Base-by-base conservation (phyloP, 2,329 filamentous ascomycete species). In the Helotiales sp. region DNA sequence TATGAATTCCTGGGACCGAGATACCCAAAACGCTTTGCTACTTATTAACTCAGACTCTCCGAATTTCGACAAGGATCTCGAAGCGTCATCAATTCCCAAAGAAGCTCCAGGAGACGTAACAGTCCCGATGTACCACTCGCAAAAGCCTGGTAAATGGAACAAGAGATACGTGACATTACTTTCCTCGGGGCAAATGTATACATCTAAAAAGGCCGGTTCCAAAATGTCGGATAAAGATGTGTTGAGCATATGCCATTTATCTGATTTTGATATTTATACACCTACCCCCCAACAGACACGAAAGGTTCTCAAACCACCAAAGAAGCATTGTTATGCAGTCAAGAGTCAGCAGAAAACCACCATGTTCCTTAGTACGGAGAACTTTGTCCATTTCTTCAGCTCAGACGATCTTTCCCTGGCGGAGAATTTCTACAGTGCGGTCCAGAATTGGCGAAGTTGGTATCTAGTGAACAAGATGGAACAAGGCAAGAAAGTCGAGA, bases 351-450 rank as follows among this genome's bases (percentile, higher is more conserved):
- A 97, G 76, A 97, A 95, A 79, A 91, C 91, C 0, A 89, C 87
- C 66, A 89, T 97, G 75, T 97, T 97, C 75, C 81, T 93, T 63
- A 90, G 90, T 63, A 91, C 90, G 2, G 89, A 92, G 61, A 95
- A 95, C 72, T 98, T 93, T 76, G 91, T 97, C 2, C 95, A 98
- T 76, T 97, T 95, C 79, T 97, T 98, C 80, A 90, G 88, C 66
- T 93, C 91, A 1, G 92, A 93, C 52, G 92, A 97, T 73, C 81
- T 85, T 5, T 77, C 81, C 0, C 79, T 89, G 0, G 92, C 92
- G 0, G 84, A 85, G n/a, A 80, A 82, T 15, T 97, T 95, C 80
- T 89, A 91, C 74, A 82, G 85, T 17, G 84, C 85, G 26, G 84
- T 97, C 1, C 93, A 97, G 69, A 81, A 81, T 45, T 97, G 94